Base-by-base conservation (phyloP, 139 green algal genomes). In the Mychonastes homosphaera region DNA sequence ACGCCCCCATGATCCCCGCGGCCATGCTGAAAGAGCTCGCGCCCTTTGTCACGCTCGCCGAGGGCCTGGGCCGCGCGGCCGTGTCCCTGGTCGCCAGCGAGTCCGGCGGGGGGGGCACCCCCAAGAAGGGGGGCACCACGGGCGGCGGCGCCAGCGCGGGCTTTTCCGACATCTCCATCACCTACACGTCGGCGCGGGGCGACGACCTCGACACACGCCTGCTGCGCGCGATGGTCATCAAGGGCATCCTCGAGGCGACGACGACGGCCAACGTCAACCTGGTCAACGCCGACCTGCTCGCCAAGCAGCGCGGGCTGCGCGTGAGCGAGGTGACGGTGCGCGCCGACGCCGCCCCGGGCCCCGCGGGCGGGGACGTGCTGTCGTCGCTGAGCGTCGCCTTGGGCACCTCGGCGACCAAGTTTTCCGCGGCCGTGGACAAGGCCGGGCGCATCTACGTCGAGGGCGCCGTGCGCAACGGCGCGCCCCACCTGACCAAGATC, bases 241-340 rank as follows among this genome's bases (percentile, higher is more conserved):
- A 94, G 75, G 85, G 84, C 41, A 80, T 92, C 40, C 65, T 94
- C 45, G 80, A 92, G 75, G 55, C 74, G 33, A 75, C 72, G 61
- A 84, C 77, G 35, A 81, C 65, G 41, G 58, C 58, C 35, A 77
- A 63, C 15, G 72, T 77, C 61, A 67, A 67, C 61, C 53, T 67
- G 43, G 61, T 97, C 12, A 97, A 97, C 63, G 90, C 90, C 3
- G 90, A 97, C 79, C 79, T 96, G 56, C 70, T 95, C 52, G 86
- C 90, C 48, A 83, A 91, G 74, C 82, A 87, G 48, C 62, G 91
- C 24, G 89, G 89, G 39, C 65, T 97, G 47, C 64, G 58, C 39
- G 53, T 81, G 28, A 64, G 49, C 12, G 74, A 81, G 59, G 63
- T 78, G 8, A 72, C 65, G 6, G 63, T 78, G 15, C 54, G 50